phyloP scores from a whole-genome alignment of 2,329 filamentous ascomycete species.

The Penicillium expansum region DNA sequence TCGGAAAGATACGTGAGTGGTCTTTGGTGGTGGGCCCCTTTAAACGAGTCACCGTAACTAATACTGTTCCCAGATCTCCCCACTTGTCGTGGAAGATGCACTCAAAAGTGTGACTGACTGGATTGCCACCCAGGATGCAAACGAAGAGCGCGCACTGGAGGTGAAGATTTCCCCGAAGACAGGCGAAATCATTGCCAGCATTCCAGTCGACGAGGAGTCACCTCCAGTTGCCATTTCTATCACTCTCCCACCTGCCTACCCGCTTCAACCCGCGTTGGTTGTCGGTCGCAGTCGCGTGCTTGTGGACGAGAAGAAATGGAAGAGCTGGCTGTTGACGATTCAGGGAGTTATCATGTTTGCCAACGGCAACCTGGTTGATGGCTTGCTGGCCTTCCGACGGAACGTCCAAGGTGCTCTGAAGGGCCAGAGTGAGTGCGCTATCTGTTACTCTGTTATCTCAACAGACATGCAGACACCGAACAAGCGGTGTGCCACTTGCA shows the following conservation, averaged over 20 bases:
- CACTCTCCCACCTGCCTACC: slow-evolving; percentile 75
- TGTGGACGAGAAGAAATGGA: slow-evolving; percentile 88
- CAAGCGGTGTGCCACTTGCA: slow-evolving; percentile 88
- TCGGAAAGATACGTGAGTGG: slow-evolving; percentile 77
- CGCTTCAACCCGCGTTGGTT: slow-evolving; percentile 74
- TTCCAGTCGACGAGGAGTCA: slow-evolving; percentile 81
- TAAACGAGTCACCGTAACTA: slow-evolving; percentile 3
- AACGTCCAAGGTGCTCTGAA: slow-evolving; percentile 87
- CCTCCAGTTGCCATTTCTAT: slow-evolving; percentile 82
- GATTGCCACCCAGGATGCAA: slow-evolving; percentile 44
- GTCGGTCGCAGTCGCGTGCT: slow-evolving; percentile 77
- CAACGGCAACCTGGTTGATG: slow-evolving; percentile 84
- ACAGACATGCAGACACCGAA: slow-evolving; percentile 85
- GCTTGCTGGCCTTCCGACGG: slow-evolving; percentile 76
- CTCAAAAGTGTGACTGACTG: slow-evolving; percentile 42
- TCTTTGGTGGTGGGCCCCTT: slow-evolving; percentile 38
- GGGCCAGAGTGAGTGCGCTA: slow-evolving; percentile 91
- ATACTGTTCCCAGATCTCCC: slow-evolving; percentile 38
- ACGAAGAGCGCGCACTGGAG: slow-evolving; percentile 53
- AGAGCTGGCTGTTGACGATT: slow-evolving; percentile 81
- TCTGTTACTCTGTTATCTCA: slow-evolving; percentile 93
- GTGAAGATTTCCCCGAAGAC: slow-evolving; percentile 71
- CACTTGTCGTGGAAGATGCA: slow-evolving; percentile 41
- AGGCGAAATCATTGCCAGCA: slow-evolving; percentile 77
- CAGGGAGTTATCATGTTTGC: slow-evolving; percentile 93